Evolutionary conservation across 371 early-diverging fungal species (phyloP).

Genomic region (Mortierella sp.): DNA sequence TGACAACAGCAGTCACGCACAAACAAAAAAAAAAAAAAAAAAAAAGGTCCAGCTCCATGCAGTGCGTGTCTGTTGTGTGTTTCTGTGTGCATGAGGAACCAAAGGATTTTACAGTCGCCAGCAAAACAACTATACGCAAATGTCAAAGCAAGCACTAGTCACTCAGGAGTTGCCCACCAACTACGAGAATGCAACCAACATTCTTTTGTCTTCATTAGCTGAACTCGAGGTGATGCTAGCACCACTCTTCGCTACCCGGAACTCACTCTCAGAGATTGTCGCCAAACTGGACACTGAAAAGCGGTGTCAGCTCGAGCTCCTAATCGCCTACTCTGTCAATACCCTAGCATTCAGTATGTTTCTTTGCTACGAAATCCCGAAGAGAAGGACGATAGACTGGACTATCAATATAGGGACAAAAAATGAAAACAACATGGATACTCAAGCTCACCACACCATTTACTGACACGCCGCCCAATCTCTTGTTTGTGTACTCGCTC

Average conservation of each 20-base stretch:
- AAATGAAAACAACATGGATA: not conserved
- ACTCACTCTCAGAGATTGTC: slow-evolving; percentile 55
- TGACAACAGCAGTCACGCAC: no score
- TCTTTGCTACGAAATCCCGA: not conserved
- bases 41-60: no score
- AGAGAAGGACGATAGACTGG: not conserved
- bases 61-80: no score
- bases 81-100: no score
- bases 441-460: not conserved
- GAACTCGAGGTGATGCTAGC: slow-evolving; percentile 59
- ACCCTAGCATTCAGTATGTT: slow-evolving; percentile 64
- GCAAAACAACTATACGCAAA: no score
- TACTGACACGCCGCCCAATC: no score
- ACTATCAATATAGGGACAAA: not conserved
- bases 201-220: slow-evolving; percentile 25
- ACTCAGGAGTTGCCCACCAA: slow-evolving; percentile 18
- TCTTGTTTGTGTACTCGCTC: no score
- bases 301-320: slow-evolving; percentile 64
- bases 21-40: no score
- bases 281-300: slow-evolving; percentile 58
- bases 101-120: no score
- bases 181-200: slow-evolving; percentile 46
- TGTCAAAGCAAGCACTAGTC: no score
- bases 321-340: slow-evolving; percentile 64
- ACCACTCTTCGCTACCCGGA: slow-evolving; percentile 56